Evolutionary conservation across 2,329 filamentous ascomycete species (phyloP).

Genomic region (Myriosclerotinia curreyana): DNA sequence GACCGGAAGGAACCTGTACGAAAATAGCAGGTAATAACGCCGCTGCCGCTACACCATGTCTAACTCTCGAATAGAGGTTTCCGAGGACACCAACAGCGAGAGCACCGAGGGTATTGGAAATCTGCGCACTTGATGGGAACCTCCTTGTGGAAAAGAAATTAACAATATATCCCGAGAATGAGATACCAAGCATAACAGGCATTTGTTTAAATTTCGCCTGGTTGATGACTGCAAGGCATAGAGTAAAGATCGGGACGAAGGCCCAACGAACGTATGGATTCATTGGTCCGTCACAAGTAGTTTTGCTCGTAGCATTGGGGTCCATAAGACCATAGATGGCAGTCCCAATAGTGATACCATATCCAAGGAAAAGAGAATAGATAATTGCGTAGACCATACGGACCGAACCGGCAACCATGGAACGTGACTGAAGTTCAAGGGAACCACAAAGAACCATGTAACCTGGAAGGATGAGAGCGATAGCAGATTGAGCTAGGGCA

Average conservation of each 20-base stretch:
- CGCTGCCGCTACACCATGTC: conserved; percentile 68
- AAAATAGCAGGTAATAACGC: conserved; percentile 87
- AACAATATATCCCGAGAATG: conserved; percentile 70
- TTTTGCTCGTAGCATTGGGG: conserved; percentile 46
- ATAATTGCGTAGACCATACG: conserved; percentile 59
- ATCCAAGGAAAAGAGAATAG: conserved; percentile 56
- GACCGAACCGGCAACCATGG: conserved; percentile 54
- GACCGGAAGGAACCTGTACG: conserved; percentile 60
- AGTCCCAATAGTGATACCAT: conserved; percentile 56
- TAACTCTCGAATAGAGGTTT: conserved; percentile 67
- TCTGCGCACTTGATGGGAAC: conserved; percentile 68
- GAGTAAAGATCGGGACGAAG: conserved; percentile 70
- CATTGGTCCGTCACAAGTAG: conserved; percentile 48
- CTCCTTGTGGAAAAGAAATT: conserved; percentile 68
- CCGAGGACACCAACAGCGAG: conserved; percentile 73
- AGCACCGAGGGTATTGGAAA: conserved; percentile 74
- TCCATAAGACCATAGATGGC: conserved; percentile 54
- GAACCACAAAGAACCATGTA: conserved; percentile 59
- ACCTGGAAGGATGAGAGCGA: conserved; percentile 63
- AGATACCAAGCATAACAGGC: conserved; percentile 72
- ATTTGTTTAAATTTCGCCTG: conserved; percentile 79
- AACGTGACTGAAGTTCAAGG: conserved; percentile 54
- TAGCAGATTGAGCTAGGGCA: conserved; percentile 61
- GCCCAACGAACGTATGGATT: conserved; percentile 59
- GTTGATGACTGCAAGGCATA: conserved; percentile 73